These are phyloP conservation scores for Neurospora tetraspora DNA, from an alignment of 495 filamentous ascomycete genomes.

Conservation along the genomic window DNA sequence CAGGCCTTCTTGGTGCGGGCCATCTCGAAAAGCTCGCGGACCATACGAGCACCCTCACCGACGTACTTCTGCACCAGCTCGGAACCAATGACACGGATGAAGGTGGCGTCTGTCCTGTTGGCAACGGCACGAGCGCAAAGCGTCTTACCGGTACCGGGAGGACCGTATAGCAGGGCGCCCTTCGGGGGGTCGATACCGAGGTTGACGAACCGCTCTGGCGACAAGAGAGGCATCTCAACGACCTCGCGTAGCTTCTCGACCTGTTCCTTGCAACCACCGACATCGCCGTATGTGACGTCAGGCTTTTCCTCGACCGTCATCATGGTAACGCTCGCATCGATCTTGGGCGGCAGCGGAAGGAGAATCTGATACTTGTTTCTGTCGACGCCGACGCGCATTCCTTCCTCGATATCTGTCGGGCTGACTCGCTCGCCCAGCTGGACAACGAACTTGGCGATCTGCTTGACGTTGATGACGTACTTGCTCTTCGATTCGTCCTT, in stretches of 20 bases:
- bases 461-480: slow-evolving; percentile 99
- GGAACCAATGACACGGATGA: slow-evolving; percentile 95
- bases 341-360: slow-evolving; percentile 94
- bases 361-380: slow-evolving; percentile 98
- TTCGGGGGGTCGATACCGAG: slow-evolving; percentile 98
- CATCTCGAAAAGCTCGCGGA: slow-evolving; percentile 98
- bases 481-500: slow-evolving; percentile 97
- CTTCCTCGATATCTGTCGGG: slow-evolving; percentile 98
- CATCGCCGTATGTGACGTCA: slow-evolving; percentile 97
- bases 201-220: slow-evolving; percentile 92
- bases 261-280: slow-evolving; percentile 98
- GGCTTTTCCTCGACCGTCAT: slow-evolving; percentile 99
- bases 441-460: slow-evolving; percentile 98
- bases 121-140: slow-evolving; percentile 95
- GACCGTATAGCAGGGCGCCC: slow-evolving; percentile 92
- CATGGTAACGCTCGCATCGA: slow-evolving; percentile 98
- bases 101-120: slow-evolving; percentile 95
- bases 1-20: slow-evolving; percentile 98
- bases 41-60: slow-evolving; percentile 95
- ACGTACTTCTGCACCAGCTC: slow-evolving; percentile 99
- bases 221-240: slow-evolving; percentile 94
- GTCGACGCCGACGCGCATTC: slow-evolving; percentile 97
- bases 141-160: slow-evolving; percentile 95
- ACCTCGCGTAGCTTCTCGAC: slow-evolving; percentile 98
- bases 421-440: slow-evolving; percentile 94